Evolutionary conservation across 1,284 basidiomycete species (phyloP), one percentile per base, ranked within the genome.

Genomic region (Apiotrichum brassicae): DNA sequence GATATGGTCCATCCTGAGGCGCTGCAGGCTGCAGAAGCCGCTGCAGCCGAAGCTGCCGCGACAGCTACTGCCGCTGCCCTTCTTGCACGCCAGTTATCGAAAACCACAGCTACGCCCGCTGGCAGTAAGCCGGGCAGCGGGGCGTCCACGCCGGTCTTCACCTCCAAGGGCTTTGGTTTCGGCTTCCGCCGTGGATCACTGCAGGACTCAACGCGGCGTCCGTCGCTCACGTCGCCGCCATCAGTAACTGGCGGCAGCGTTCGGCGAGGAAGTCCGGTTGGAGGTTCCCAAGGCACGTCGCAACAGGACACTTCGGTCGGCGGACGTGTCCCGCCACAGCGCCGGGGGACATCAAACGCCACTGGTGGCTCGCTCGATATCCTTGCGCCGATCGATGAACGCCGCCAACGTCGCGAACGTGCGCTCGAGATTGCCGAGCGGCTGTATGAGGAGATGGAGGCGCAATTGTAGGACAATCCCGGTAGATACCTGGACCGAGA

Each of bases 381-480:
- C 13, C 18, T 26, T 13, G 19, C 38, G 16, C 43, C 44, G 8
- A 35, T 42, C 20, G 32, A 35, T 4, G 55, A 56, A 13, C 38
- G 42, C 11, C 18, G 55, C 11, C 22, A 25, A 20, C 41, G 55
- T 3, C 45, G 46, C 25, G 42, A 53, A 30, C 32, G 42, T n/a
- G 51, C 51, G 16, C 37, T 48, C 26, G 51, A 53, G 35, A 44
- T 56, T 26, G 55, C 55, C 9, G 51, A 56, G 46, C 41, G 40
- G 35, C 45, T 56, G 34, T 56, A 56, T 32, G 55, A 56, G 45
- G 55, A 56, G 46, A 50, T 56, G 45, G 55, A 56, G 51, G 47
- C 46, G 35, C 54, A 56, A 37, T 33, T 56, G 16, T 56, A 48
- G 28, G n/a, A n/a, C n/a, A n/a, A n/a, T n/a, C n/a, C n/a, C n/a